phyloP scores from a whole-genome alignment of 805 yeast genomes.

The Myxozyma kluyveri region DNA sequence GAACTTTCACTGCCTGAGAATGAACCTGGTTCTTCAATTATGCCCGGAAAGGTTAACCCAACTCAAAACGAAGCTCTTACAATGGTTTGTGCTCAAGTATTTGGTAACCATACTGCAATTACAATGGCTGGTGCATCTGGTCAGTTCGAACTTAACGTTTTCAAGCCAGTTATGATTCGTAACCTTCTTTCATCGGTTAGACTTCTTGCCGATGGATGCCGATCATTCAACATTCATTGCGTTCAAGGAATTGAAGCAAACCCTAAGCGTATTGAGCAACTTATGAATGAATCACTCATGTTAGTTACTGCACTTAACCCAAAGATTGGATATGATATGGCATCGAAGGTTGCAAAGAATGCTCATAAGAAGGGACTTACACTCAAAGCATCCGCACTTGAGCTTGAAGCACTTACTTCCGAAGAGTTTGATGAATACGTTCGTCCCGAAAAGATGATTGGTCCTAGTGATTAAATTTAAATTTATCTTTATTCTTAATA shows the following conservation, averaged over 20 bases:
- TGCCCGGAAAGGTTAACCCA: constrained; percentile 99
- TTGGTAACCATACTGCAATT: constrained; percentile 93
- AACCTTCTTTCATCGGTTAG: constrained; percentile 86
- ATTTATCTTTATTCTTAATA: too few relatives aligned
- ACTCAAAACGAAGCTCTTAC: constrained; percentile 98
- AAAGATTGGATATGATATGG: constrained; percentile 96
- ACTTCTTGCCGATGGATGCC: constrained; percentile 81
- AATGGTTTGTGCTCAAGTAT: constrained; percentile 96
- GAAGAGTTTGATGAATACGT: constrained; percentile 96
- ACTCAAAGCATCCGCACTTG: constrained; percentile 89
- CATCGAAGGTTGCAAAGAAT: constrained; percentile 96
- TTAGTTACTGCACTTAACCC: constrained; percentile 98
- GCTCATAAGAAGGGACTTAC: constrained; percentile 98
- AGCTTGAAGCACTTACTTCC: constrained; percentile 76
- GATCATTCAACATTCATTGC: constrained; percentile 91
- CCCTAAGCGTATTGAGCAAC: constrained; percentile 77
- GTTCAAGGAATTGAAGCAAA: constrained; percentile 93
- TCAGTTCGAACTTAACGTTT: constrained; percentile 94
- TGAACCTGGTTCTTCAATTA: constrained; percentile 98
- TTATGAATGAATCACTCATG: constrained; percentile 93
- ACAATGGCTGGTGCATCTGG: constrained; percentile 98
- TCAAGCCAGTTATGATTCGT: constrained; percentile 93
- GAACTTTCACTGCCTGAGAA: constrained; percentile 94
- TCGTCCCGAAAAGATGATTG: constrained; percentile 96
- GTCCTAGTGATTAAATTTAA: constrained; percentile 53